Percentiles rank a stretch among this genome's conserved stretches.
Conservation (phyloP, 148 eudicot species). For the Cornus kousa region DNA sequence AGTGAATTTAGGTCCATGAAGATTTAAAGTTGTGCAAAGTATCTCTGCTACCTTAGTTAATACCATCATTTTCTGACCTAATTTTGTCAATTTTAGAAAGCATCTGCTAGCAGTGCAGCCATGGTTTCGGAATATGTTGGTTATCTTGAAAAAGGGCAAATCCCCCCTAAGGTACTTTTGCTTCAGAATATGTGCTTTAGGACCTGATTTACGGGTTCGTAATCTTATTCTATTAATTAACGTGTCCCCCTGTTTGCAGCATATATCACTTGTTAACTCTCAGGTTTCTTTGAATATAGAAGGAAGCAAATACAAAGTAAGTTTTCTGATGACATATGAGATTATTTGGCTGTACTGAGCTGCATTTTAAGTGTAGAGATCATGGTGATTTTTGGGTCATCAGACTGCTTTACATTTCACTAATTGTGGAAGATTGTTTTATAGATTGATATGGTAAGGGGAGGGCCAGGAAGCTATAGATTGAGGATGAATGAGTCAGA, state of each 20-base stretch:
- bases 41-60: constrained; percentile 3
- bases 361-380: background rate
- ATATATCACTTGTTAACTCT: constrained; percentile 93
- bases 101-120: constrained; percentile 95
- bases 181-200: constrained; percentile 3
- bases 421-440: constrained; percentile 5
- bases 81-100: constrained; percentile 62
- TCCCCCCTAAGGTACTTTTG: constrained; percentile 85
- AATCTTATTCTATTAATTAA: background rate
- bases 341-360: too few species aligned
- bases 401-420: constrained; percentile 1
- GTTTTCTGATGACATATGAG: constrained; percentile 15
- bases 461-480: constrained; percentile 95
- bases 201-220: background rate
- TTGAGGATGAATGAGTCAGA: constrained; percentile 83
- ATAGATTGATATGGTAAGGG: constrained; percentile 87
- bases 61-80: background rate
- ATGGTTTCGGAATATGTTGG: constrained; percentile 94
- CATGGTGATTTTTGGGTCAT: background rate
- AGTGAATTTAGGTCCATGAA: background rate
- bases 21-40: background rate
- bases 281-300: constrained; percentile 91
- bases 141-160: constrained; percentile 98
- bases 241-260: constrained; percentile 56
- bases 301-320: constrained; percentile 97